Evolutionary conservation across 352 stramenopile genomes (phyloP).

Genomic region (Synura sp.): DNA sequence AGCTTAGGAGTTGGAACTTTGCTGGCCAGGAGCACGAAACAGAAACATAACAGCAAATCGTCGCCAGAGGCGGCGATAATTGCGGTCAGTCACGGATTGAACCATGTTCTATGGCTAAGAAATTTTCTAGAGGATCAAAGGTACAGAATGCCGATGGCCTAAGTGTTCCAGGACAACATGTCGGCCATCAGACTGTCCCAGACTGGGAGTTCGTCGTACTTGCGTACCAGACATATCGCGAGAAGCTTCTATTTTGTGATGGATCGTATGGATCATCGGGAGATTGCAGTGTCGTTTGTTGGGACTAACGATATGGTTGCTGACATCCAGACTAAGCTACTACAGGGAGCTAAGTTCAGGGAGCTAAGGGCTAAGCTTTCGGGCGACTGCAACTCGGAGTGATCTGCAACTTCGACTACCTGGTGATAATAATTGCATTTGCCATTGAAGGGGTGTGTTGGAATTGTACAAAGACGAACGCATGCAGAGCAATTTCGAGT

Average conservation of each 20-base stretch:
- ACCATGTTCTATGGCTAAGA: conserved; percentile 1
- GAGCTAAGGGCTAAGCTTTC: not conserved
- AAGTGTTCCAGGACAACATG: not conserved
- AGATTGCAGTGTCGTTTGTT: not conserved
- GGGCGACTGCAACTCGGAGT: no score
- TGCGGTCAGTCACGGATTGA: no score
- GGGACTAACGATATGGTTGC: conserved; percentile 2
- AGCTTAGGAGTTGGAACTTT: conserved; percentile 1
- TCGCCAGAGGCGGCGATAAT: no score
- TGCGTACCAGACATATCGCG: not conserved
- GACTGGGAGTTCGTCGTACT: not conserved
- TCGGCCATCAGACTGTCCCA: not conserved
- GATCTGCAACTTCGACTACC: no score
- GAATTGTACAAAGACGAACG: no score
- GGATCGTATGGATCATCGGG: not conserved
- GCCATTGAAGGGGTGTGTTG: no score
- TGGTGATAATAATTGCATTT: no score
- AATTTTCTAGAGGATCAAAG: not conserved
- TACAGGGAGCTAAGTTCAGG: not conserved
- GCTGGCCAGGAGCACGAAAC: not conserved
- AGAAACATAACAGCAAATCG: no score
- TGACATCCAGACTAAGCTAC: not conserved
- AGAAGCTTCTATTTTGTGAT: not conserved
- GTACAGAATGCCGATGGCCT: not conserved
- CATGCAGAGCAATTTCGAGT: no score